These are phyloP conservation scores for Gautieria morchelliformis DNA, from an alignment of 768 basidiomycete genomes.

Conservation along the genomic window DNA sequence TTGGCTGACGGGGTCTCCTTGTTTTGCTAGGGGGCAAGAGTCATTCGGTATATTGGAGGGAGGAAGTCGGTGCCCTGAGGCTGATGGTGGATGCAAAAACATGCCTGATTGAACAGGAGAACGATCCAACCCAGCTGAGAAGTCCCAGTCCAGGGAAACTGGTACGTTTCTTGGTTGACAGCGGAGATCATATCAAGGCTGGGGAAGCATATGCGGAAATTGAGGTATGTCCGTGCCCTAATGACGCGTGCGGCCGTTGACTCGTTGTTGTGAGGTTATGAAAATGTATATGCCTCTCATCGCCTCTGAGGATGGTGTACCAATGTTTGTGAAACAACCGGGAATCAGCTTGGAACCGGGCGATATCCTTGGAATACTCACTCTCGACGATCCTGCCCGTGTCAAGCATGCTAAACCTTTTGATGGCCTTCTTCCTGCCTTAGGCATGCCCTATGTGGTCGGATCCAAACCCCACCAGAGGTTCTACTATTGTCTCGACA, in stretches of 20 bases:
- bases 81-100: constrained; percentile 97
- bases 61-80: constrained; percentile 90
- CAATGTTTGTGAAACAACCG: constrained; percentile 96
- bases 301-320: constrained; percentile 86
- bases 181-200: constrained; percentile 93
- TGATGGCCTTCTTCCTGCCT: constrained; percentile 81
- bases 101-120: constrained; percentile 97
- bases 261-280: constrained; percentile 54
- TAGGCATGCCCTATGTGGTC: constrained; percentile 78
- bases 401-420: constrained; percentile 99
- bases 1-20: constrained; percentile 93
- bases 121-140: constrained; percentile 94
- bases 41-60: constrained; percentile 96
- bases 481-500: constrained; percentile 59
- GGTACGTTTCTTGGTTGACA: constrained; percentile 88
- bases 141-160: constrained; percentile 97
- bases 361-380: constrained; percentile 93
- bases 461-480: constrained; percentile 89
- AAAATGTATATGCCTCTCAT: constrained; percentile 99
- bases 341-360: constrained; percentile 95
- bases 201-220: constrained; percentile 98
- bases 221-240: constrained; percentile 48
- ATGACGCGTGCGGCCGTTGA: constrained; percentile 2
- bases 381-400: constrained; percentile 89
- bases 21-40: constrained; percentile 87